Evolutionary conservation across 2,329 filamentous ascomycete genomes (phyloP), one percentile per base, ranked within the genome.

Genomic region (Pestalotiopsis sp.): DNA sequence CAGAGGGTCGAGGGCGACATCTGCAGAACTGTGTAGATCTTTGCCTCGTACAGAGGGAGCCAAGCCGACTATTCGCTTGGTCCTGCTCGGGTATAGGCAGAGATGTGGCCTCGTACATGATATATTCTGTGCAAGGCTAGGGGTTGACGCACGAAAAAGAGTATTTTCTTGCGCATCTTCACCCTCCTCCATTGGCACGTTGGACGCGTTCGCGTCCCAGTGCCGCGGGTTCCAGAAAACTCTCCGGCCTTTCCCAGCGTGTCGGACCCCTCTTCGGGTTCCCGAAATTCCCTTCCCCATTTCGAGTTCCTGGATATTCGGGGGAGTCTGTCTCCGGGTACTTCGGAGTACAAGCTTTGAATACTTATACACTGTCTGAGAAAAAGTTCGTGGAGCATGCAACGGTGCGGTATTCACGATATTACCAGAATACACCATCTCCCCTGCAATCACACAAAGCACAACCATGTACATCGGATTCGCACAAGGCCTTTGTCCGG

Each of bases 31-130:
- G 13, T 52, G 44, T n/a, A 52, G 44, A 52, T 52, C 44, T 17
- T 52, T 52, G 2, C 58, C n/a, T 9, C 26, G 20, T 61, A 14
- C n/a, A 17, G 38, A 35, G 26, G 35, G 20, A 5, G 26, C 58
- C 26, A 61, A 61, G 58, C 30, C 17, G 30, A 61, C 26, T 61
- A 61, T 61, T 61, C 58, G 58, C n/a, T 61, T 35, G 30, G 58
- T 38, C 35, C n/a, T 38, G 30, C n/a, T 61, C 58, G 58, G 58
- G n/a, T 61, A 35, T 35, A n/a, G 58, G 9, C 24, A 35, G 26
- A 61, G 30, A 39, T 26, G 58, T 4, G 24, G 58, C 14, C 11
- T 17, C 9, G 11, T 26, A 58, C 30, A 35, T 35, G 30, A 35
- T 35, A 35, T 35, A 35, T 5, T 35, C 30, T 35, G 30, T 35